Conservation (phyloP, 1,139 yeast genomes). For the Saccharomyces pastorianus region DNA sequence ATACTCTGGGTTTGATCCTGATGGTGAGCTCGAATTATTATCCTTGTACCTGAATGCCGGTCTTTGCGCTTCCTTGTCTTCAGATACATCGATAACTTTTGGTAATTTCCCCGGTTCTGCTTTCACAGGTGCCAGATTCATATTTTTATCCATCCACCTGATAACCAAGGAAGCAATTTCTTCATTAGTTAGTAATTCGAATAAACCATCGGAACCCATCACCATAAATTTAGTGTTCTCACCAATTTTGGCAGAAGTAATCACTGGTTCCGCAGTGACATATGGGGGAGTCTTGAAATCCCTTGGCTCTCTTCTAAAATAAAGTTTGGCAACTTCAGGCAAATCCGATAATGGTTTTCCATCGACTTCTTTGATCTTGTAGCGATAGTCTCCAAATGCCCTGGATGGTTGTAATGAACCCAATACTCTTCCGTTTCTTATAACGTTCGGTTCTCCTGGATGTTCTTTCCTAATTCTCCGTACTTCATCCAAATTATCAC, state of each 20-base stretch:
- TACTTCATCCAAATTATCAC: conserved; percentile 82
- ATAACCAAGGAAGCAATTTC: conserved; percentile 92
- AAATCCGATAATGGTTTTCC: conserved; percentile 42
- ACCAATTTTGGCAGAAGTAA: conserved; percentile 70
- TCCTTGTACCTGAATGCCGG: conserved; percentile 45
- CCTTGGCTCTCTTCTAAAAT: conserved; percentile 76
- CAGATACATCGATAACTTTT: conserved; percentile 53
- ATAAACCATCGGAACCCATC: conserved; percentile 90
- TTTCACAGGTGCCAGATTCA: conserved; percentile 33
- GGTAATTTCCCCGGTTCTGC: conserved; percentile 47
- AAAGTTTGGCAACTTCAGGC: conserved; percentile 74
- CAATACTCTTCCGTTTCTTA: conserved; percentile 80
- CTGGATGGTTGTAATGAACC: conserved; percentile 95
- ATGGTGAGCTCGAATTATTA: conserved; percentile 28
- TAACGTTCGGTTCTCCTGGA: conserved; percentile 80
- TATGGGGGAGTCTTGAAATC: conserved; percentile 87
- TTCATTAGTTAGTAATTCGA: conserved; percentile 84
- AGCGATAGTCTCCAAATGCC: conserved; percentile 95
- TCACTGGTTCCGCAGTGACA: conserved; percentile 93
- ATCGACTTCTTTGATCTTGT: conserved; percentile 59
- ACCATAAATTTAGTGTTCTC: conserved; percentile 82
- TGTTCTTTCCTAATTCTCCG: conserved; percentile 78
- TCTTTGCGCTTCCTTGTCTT: conserved; percentile 48
- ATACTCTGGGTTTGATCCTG: conserved; percentile 34
- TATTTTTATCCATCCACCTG: conserved; percentile 85